Evolutionary conservation across 208 protist species (phyloP), one percentile per base, ranked within the genome.

Genomic region (Acanthamoeba castellanii): DNA sequence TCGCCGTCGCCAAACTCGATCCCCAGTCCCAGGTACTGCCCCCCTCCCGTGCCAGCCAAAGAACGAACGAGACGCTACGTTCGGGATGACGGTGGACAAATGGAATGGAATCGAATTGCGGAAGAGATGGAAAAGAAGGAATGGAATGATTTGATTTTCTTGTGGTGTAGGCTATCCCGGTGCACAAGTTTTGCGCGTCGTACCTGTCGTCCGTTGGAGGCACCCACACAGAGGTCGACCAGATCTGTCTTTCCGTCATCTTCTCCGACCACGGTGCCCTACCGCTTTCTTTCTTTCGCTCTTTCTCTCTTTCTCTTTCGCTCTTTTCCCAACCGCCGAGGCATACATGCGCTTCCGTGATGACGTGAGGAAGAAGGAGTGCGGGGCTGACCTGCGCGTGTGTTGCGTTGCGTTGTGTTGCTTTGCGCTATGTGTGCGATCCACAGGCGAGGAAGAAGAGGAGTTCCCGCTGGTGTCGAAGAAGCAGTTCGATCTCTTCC

Each of bases 401-500:
- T 37, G 37, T 37, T 37, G 37, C 37, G 20, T 82, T 3, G 0
- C 3, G 32, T 14, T 2, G 20, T 82, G 72, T 90, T 68, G 37
- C 37, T 0, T 37, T 37, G 37, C 37, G 37, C 37, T 37, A 3
- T 37, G 37, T 37, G 37, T 37, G 37, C 37, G 37, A 37, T 37
- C 37, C 13, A 9, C 45, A 92, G 87, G 87, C 22, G 87, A 92
- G 87, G 57, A 92, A 74, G 87, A 92, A 55, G 87, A 92, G 47
- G 87, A 92, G 87, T 92, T 92, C 61, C 87, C 87, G 9, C 37
- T 92, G 27, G 87, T 92, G 6, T 57, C 87, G n/a, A 30, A 47
- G 32, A 92, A 92, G 57, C 50, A 92, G 42, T 92, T 92, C 59
- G 87, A 92, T 4, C 87, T 74, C n/a, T 92, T 92, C 87, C 45